Evolutionary conservation across 345 rosid genomes (phyloP).

Genomic region (Triadica sebifera): DNA sequence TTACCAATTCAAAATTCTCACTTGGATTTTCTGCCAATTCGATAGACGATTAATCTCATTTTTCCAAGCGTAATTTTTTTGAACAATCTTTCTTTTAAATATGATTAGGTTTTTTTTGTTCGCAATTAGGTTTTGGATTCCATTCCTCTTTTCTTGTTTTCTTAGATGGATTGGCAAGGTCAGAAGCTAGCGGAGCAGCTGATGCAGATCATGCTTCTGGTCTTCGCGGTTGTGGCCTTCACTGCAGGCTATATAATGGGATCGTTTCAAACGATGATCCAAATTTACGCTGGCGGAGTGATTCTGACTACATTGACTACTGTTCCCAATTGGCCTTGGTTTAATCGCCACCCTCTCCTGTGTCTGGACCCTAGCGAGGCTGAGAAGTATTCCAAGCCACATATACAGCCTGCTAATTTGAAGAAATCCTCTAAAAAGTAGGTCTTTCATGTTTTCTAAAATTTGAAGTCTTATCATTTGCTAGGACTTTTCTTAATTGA

Average conservation of each 20-base stretch:
- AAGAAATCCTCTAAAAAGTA: slow-evolving; percentile 69
- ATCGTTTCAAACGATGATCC: slow-evolving; percentile 73
- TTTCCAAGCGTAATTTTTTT: background rate
- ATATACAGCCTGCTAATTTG: slow-evolving; percentile 31
- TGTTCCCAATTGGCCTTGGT: slow-evolving; percentile 88
- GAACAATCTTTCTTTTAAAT: background rate
- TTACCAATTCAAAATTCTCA: background rate
- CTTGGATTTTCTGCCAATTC: background rate
- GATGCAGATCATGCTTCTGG: slow-evolving; percentile 81
- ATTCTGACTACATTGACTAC: slow-evolving; percentile 62
- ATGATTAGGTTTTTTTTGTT: background rate
- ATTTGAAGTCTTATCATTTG: background rate
- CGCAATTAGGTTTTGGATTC: background rate
- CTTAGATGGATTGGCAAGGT: slow-evolving; percentile 95
- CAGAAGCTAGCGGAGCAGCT: slow-evolving; percentile 87
- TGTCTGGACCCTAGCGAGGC: slow-evolving; percentile 83
- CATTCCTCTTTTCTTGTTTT: background rate
- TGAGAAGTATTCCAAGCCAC: slow-evolving; percentile 79
- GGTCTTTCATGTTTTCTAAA: background rate
- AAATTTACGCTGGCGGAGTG: slow-evolving; percentile 73
- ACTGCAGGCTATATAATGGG: slow-evolving; percentile 48
- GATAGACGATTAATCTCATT: background rate
- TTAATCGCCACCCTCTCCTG: slow-evolving; percentile 68
- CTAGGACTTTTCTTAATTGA: slow-evolving; percentile 1
- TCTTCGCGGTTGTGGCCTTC: slow-evolving; percentile 52